These are phyloP conservation scores for Dalbergia cochinchinensis DNA, from an alignment of 306 rosid species.

Conservation along the genomic window DNA sequence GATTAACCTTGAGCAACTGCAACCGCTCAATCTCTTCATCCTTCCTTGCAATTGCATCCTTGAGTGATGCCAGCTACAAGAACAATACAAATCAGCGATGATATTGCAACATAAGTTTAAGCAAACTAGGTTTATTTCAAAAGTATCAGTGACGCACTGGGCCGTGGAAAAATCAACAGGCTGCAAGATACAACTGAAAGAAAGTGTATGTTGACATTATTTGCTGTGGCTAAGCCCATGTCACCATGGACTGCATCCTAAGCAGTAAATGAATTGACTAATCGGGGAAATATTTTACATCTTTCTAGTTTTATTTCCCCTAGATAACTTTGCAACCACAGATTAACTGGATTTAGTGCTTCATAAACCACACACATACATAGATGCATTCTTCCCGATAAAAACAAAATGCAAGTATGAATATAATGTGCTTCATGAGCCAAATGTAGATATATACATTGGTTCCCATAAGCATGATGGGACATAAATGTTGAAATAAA, in stretches of 20 bases:
- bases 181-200: slow-evolving; percentile 30
- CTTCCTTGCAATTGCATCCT: slow-evolving; percentile 72
- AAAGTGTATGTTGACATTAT: slow-evolving; percentile 4
- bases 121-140: slow-evolving; percentile 32
- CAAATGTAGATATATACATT: slow-evolving; percentile 4
- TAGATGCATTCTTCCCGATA: slow-evolving; percentile 1
- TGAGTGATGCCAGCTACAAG: slow-evolving; percentile 80
- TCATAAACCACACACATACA: slow-evolving; percentile 11
- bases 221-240: slow-evolving; percentile 10
- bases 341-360: slow-evolving; percentile 23
- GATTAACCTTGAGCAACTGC: slow-evolving; percentile 65
- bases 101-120: slow-evolving; percentile 36
- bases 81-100: slow-evolving; percentile 46
- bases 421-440: slow-evolving; percentile 29
- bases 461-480: slow-evolving; percentile 4
- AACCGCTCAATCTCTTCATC: slow-evolving; percentile 87
- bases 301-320: slow-evolving; percentile 32
- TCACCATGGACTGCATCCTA: slow-evolving; percentile 8
- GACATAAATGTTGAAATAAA: slow-evolving; percentile 10
- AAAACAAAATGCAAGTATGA: slow-evolving; percentile 17
- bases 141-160: no score
- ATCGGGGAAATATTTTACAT: background rate
- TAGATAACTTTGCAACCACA: slow-evolving; percentile 1
- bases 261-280: slow-evolving; percentile 22
- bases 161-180: background rate